Evolutionary conservation across 108 stramenopile species (phyloP).

Genomic region (Stephanodiscus triporus): DNA sequence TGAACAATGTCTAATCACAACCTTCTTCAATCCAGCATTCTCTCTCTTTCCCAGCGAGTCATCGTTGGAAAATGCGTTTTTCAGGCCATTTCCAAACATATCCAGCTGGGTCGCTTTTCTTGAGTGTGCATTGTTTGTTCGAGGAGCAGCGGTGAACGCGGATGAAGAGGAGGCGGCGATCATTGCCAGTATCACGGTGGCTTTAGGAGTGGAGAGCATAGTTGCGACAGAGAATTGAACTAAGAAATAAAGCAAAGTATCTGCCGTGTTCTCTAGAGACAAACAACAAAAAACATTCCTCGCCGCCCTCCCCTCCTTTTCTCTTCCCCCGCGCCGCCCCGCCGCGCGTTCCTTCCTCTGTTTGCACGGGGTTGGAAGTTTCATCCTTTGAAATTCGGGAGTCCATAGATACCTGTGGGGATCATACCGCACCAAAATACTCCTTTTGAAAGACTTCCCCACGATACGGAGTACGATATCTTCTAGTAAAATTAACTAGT

Average conservation of each 20-base stretch:
- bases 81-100: slow-evolving; percentile 45
- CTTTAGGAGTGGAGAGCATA: slow-evolving; percentile 2
- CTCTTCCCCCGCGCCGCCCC: too few species aligned
- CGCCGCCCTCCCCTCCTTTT: too few species aligned
- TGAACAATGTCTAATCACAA: not conserved
- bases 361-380: too few species aligned
- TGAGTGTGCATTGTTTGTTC: not conserved
- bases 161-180: not conserved
- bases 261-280: not conserved
- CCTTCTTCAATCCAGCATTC: slow-evolving; percentile 54
- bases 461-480: too few species aligned
- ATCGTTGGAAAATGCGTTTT: slow-evolving; percentile 56
- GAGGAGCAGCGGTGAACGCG: slow-evolving; percentile 11
- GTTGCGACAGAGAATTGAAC: too few species aligned
- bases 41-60: slow-evolving; percentile 52
- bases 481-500: too few species aligned
- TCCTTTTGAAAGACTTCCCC: too few species aligned
- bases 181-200: not conserved
- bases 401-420: too few species aligned
- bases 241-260: too few species aligned
- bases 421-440: too few species aligned
- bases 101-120: slow-evolving; percentile 22
- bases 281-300: not conserved
- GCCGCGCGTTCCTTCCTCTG: too few species aligned
- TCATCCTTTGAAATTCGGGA: too few species aligned